A percentile compares a stretch with the other conserved stretches of the same genome.
phyloP scores from a whole-genome alignment of 176 grass and related monocot genomes.

The Ensete glaucum region DNA sequence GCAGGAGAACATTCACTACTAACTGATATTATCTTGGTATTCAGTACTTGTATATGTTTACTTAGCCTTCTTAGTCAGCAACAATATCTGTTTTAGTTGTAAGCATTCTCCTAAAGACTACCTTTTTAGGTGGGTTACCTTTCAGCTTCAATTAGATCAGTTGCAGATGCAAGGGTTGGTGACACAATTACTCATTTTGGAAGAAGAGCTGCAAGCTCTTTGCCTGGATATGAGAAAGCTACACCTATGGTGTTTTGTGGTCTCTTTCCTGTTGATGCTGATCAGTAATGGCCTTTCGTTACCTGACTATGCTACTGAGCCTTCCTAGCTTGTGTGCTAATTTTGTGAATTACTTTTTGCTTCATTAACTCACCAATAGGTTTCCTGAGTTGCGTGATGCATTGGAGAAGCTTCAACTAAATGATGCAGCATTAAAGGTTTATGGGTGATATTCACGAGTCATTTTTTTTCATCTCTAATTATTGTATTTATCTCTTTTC shows the following conservation, averaged over 20 bases:
- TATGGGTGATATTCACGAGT: not conserved
- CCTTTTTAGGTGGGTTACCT: slow-evolving; percentile 77
- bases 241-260: slow-evolving; percentile 97
- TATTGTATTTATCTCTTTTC: not conserved
- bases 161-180: slow-evolving; percentile 87
- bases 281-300: slow-evolving; percentile 53
- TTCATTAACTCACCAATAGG: slow-evolving; percentile 31
- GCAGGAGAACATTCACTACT: not conserved
- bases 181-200: slow-evolving; percentile 81
- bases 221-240: slow-evolving; percentile 86
- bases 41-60: not conserved
- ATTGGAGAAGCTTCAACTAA: slow-evolving; percentile 86
- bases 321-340: slow-evolving; percentile 10
- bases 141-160: slow-evolving; percentile 93
- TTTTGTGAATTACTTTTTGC: not conserved
- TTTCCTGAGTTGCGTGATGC: slow-evolving; percentile 87
- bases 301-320: slow-evolving; percentile 9
- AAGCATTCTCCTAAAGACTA: slow-evolving; percentile 10
- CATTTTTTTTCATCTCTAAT: slow-evolving; percentile 14
- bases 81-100: not conserved
- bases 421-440: slow-evolving; percentile 93
- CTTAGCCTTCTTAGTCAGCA: not conserved
- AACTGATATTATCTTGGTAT: not conserved
- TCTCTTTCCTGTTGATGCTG: slow-evolving; percentile 88
- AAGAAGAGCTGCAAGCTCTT: slow-evolving; percentile 57